phyloP scores from a whole-genome alignment of 108 stramenopile genomes.

The Skeletonema marinoi region DNA sequence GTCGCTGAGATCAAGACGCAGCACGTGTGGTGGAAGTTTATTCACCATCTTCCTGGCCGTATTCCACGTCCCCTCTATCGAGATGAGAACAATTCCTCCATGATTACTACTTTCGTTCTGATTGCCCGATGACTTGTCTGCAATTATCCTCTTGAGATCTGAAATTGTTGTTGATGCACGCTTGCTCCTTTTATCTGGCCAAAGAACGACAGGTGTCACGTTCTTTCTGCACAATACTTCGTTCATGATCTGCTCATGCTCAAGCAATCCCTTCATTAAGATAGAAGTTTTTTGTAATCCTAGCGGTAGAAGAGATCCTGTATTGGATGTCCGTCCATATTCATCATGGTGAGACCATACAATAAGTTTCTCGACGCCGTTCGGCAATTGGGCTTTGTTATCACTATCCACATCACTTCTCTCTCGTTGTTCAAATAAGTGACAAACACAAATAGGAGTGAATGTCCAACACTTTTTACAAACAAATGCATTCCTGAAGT shows the following conservation, averaged over 20 bases:
- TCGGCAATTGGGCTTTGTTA: constrained; percentile 11
- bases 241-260: constrained; percentile 39
- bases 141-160: background rate
- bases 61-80: constrained; percentile 58
- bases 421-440: background rate
- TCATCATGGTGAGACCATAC: constrained; percentile 62
- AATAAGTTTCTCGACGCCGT: constrained; percentile 28
- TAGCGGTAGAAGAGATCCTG: constrained; percentile 49
- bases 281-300: constrained; percentile 35
- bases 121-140: background rate
- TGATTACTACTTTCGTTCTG: background rate
- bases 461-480: constrained; percentile 56
- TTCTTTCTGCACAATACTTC: constrained; percentile 18
- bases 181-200: constrained; percentile 43
- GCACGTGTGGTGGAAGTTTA: constrained; percentile 40
- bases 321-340: constrained; percentile 57
- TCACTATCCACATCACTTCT: background rate
- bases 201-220: constrained; percentile 42
- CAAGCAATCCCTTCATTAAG: constrained; percentile 56
- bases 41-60: constrained; percentile 57
- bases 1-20: constrained; percentile 37
- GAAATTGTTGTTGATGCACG: background rate
- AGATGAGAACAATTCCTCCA: constrained; percentile 26
- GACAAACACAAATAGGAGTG: constrained; percentile 56
- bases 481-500: constrained; percentile 55